Evolutionary conservation across 2,329 filamentous ascomycete species (phyloP), one percentile per base, ranked within the genome.

Genomic region (Domatiomyces catenatus): DNA sequence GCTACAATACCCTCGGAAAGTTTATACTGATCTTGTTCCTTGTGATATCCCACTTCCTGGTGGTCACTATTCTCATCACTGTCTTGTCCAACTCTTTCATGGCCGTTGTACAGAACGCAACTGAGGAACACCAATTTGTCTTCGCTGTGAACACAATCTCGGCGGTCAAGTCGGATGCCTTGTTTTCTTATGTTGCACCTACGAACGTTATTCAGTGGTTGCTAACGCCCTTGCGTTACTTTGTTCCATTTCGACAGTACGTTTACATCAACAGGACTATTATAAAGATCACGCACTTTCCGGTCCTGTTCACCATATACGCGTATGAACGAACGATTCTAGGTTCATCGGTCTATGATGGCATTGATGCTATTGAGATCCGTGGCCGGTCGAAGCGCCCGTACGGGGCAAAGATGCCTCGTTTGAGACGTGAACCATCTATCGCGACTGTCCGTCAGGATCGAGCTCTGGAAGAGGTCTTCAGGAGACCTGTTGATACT

Each of bases 31-130:
- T 80, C 2, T 66, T 93, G 8, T 95, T 95, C 64, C 73, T 96
- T 42, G 88, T 94, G 65, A 92, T 95, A 56, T 93, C 86, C 70
- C 90, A 96, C 68, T 96, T 95, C 63, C 76, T 95, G 49, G 83
- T 95, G 28, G 84, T 95, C 48, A 94, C 90, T 1, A 94, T 96
- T 48, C 72, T 96, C 32, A 90, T 96, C 59, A 94, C 89, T 0
- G 90, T 96, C n/a, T 67, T 96, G 54, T 94, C 89, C 4, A 95
- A 95, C 63, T 94, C 86, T 0, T 96, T 95, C 70, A 94, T 93
- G 84, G 81, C 84, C 1, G 90, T 95, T 63, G 86, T 92, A 2
- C 87, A 87, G 48, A 95, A 95, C 62, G 88, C 89, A 6, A 86
- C 87, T 50, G 84, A 95, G 64, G 90, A 95, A 67, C 89, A 95